These are phyloP conservation scores for Eucalyptus guilfoylei DNA, from an alignment of 345 rosid species.

Conservation along the genomic window DNA sequence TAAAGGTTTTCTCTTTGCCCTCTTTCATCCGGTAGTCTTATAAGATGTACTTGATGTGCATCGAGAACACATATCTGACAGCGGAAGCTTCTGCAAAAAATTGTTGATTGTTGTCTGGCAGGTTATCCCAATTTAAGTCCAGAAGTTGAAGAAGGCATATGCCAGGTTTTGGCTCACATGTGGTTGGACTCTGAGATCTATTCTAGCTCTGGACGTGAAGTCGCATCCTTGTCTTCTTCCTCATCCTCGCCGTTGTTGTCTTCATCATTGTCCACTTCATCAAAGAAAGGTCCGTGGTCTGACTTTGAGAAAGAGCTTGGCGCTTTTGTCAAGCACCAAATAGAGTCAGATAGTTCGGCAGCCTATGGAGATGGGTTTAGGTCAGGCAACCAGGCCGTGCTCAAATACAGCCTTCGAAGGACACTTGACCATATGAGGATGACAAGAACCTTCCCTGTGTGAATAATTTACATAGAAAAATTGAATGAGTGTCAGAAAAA, in stretches of 20 bases:
- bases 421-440: conserved; percentile 83
- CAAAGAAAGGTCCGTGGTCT: conserved; percentile 78
- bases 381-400: conserved; percentile 63
- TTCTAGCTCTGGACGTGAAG: conserved; percentile 28
- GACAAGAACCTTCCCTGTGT: conserved; percentile 73
- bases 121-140: conserved; percentile 84
- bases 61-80: not conserved
- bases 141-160: conserved; percentile 97
- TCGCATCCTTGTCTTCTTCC: conserved; percentile 32
- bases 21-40: not conserved
- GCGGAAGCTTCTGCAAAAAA: not conserved
- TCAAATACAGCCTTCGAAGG: conserved; percentile 48
- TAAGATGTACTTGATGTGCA: not conserved
- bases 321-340: conserved; percentile 79
- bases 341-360: conserved; percentile 65
- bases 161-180: conserved; percentile 95
- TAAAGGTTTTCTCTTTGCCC: conserved; percentile 34
- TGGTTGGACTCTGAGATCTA: conserved; percentile 94
- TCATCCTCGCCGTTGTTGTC: conserved; percentile 19
- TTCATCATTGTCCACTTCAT: conserved; percentile 21
- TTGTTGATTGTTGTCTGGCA: not conserved
- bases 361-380: conserved; percentile 94
- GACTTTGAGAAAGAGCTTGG: conserved; percentile 94
- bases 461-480: not conserved
- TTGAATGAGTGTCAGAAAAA: not conserved